Conservation (phyloP, 257 asterid species). For the Solanum clarkiae region DNA sequence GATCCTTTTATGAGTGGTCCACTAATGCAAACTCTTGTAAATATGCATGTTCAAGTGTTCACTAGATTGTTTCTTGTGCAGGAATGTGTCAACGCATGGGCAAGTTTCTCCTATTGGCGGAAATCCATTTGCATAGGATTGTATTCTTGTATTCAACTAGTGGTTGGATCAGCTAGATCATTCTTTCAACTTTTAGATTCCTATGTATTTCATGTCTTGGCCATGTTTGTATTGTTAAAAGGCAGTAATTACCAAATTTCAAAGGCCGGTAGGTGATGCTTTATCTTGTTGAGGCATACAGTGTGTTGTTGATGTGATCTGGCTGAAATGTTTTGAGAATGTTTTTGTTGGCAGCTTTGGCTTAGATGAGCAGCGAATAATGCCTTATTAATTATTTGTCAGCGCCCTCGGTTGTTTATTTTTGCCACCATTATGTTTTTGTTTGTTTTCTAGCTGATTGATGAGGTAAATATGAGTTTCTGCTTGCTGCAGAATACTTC, state of each 20-base stretch:
- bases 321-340: neutral
- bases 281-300: neutral
- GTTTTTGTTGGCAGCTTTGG: neutral
- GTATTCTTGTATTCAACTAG: neutral
- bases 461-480: neutral
- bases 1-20: neutral
- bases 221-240: neutral
- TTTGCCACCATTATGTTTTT: neutral
- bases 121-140: slow-evolving; percentile 57
- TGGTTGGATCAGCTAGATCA: neutral
- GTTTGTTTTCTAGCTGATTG: neutral
- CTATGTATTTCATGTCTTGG: neutral
- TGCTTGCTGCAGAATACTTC: neutral
- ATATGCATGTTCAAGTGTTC: neutral
- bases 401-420: neutral
- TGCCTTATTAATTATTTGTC: neutral
- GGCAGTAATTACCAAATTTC: neutral
- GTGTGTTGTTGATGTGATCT: neutral
- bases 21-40: neutral
- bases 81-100: slow-evolving; percentile 52
- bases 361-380: neutral
- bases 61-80: slow-evolving; percentile 17
- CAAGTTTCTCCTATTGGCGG: slow-evolving; percentile 60
- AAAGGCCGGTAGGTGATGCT: neutral
- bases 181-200: neutral